Evolutionary conservation across 2,329 filamentous ascomycete genomes (phyloP).

Genomic region (Sporothrix euskadiensis): DNA sequence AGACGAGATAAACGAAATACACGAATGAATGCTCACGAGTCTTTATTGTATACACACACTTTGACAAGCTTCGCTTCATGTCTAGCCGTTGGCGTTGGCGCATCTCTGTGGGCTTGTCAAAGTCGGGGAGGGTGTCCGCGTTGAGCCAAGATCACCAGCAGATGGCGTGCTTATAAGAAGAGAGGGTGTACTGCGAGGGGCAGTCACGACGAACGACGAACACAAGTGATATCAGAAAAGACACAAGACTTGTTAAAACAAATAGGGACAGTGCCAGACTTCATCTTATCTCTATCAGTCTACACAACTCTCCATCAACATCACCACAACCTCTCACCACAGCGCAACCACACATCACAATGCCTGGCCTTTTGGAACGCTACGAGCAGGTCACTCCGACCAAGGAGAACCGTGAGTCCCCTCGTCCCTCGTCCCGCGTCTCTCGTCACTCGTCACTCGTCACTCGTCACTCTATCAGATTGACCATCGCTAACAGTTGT

Average conservation of each 20-base stretch:
- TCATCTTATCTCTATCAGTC: background rate
- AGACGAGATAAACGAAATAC: background rate
- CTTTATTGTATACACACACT: background rate
- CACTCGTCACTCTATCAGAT: background rate
- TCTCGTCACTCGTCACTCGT: too few species aligned
- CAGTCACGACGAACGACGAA: too few species aligned
- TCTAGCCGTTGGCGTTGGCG: background rate
- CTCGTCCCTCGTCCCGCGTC: too few species aligned
- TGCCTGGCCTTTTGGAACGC: slow-evolving; percentile 29
- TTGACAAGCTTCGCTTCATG: background rate
- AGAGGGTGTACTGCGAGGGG: background rate
- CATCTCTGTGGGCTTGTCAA: background rate
- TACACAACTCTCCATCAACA: background rate
- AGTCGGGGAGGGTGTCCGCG: background rate
- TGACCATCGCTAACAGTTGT: background rate
- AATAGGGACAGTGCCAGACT: background rate
- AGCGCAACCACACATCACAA: background rate
- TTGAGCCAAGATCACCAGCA: background rate
- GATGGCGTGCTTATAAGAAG: slow-evolving; percentile 22
- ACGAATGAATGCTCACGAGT: background rate
- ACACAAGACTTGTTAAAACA: background rate
- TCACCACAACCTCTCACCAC: background rate
- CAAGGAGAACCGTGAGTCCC: slow-evolving; percentile 30
- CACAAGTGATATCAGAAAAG: background rate
- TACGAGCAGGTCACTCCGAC: slow-evolving; percentile 33